Evolutionary conservation across 805 yeast genomes (phyloP).

Genomic region (Lachancea quebecensis): DNA sequence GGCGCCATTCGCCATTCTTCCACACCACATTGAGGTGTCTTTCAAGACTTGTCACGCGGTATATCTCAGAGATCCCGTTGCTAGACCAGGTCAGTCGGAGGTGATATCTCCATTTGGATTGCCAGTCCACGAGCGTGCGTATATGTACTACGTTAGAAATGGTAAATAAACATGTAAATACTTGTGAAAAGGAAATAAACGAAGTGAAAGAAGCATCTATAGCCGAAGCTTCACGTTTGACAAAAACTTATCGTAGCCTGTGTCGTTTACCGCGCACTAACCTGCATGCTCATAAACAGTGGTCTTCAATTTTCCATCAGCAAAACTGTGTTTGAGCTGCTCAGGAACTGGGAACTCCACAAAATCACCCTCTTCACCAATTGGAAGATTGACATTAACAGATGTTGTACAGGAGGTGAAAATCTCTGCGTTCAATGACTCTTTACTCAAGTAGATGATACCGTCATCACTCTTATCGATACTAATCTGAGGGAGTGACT

Average conservation of each 20-base stretch:
- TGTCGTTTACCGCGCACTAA: too few relatives aligned
- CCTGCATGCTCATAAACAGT: conserved; percentile 64
- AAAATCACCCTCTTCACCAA: conserved; percentile 61
- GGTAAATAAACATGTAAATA: conserved; percentile 35
- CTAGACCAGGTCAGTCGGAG: conserved; percentile 94
- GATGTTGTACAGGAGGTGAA: conserved; percentile 82
- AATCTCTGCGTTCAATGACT: conserved; percentile 66
- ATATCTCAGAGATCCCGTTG: conserved; percentile 94
- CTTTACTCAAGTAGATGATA: conserved; percentile 65
- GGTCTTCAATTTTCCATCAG: conserved; percentile 55
- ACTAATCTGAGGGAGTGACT: conserved; percentile 74
- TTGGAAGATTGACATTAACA: conserved; percentile 77
- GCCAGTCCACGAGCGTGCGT: conserved; percentile 84
- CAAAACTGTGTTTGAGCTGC: conserved; percentile 72
- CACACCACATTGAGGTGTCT: conserved; percentile 85
- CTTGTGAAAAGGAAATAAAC: conserved; percentile 4
- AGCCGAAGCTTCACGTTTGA: too few relatives aligned
- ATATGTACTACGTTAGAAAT: conserved; percentile 83
- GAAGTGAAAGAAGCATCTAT: too few relatives aligned
- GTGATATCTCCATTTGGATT: conserved; percentile 84
- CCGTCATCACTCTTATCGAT: conserved; percentile 89
- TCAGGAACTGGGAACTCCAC: conserved; percentile 84
- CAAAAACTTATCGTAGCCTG: too few relatives aligned
- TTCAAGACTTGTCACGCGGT: conserved; percentile 92
- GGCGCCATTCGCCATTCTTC: conserved; percentile 87